phyloP scores from a whole-genome alignment of 2,329 filamentous ascomycete species.

The Aureobasidium lini region DNA sequence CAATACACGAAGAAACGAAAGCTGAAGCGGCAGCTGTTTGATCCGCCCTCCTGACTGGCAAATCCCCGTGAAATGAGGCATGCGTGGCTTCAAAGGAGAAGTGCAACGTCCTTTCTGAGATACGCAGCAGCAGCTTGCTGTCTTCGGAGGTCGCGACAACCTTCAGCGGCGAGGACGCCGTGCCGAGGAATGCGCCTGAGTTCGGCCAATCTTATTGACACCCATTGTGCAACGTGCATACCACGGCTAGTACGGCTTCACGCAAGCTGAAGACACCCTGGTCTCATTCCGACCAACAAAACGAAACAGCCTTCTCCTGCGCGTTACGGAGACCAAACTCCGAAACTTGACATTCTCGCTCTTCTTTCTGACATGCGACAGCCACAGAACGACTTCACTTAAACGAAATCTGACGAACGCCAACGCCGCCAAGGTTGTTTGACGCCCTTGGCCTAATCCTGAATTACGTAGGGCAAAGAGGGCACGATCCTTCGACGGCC shows the following conservation, averaged over 20 bases:
- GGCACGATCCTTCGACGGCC: neutral
- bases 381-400: neutral
- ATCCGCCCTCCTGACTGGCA: neutral
- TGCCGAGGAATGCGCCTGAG: neutral
- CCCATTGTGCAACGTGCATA: neutral
- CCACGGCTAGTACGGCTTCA: neutral
- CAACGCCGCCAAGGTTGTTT: neutral
- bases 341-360: neutral
- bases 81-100: neutral
- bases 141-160: too few relatives aligned
- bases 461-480: constrained; percentile 1
- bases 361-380: neutral
- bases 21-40: neutral
- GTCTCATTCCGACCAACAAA: neutral
- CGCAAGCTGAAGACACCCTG: neutral
- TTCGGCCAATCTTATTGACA: neutral
- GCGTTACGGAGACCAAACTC: neutral
- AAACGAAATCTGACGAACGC: neutral
- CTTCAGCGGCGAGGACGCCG: too few relatives aligned
- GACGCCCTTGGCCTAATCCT: neutral
- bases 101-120: neutral
- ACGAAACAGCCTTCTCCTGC: neutral
- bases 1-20: neutral
- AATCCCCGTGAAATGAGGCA: neutral
- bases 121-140: too few relatives aligned